phyloP scores from a whole-genome alignment of 257 asterid genomes.

The Coffea canephora region DNA sequence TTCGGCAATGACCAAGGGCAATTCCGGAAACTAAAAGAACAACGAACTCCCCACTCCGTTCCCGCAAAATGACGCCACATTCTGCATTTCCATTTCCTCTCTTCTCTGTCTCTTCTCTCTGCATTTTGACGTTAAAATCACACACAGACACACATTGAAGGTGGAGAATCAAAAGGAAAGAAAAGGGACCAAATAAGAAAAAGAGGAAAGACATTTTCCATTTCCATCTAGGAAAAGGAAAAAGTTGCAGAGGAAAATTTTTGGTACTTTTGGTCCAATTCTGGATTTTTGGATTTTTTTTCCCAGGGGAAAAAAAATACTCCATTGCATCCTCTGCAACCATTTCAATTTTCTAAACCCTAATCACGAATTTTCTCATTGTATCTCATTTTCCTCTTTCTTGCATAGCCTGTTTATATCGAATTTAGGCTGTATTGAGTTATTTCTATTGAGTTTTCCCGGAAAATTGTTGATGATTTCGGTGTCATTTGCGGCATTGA shows the following conservation, averaged over 20 bases:
- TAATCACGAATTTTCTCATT: background rate
- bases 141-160: background rate
- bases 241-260: constrained; percentile 18
- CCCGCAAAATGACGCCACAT: background rate
- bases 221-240: background rate
- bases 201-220: background rate
- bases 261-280: background rate
- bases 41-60: background rate
- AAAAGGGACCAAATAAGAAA: background rate
- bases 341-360: constrained; percentile 6
- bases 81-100: background rate
- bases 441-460: background rate
- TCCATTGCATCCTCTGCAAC: constrained; percentile 8
- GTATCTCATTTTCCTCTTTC: background rate
- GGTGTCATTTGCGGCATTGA: constrained; percentile 18
- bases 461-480: background rate
- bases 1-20: constrained; percentile 1
- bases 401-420: background rate
- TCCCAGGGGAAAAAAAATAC: background rate
- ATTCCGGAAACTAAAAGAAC: background rate
- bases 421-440: background rate
- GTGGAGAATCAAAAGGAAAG: background rate
- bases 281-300: background rate
- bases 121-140: constrained; percentile 5
- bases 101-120: background rate